These are phyloP conservation scores for Clitocybe nebularis DNA, from an alignment of 1,284 basidiomycete genomes.

Conservation along the genomic window DNA sequence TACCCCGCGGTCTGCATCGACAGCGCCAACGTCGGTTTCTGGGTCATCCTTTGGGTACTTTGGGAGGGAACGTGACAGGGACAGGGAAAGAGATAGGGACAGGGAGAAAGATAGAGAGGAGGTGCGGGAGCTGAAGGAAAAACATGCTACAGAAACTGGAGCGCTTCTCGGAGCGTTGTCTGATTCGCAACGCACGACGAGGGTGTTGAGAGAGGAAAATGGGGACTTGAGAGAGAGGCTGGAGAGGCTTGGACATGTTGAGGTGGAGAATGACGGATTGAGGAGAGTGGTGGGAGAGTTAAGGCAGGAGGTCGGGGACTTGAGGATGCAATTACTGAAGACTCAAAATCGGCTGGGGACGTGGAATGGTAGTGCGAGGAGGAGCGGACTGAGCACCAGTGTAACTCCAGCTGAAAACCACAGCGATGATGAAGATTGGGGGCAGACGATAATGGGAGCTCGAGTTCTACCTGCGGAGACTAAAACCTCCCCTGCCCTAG, in stretches of 20 bases:
- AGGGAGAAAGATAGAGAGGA: slow-evolving; percentile 22
- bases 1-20: slow-evolving; percentile 37
- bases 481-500: slow-evolving; percentile 4
- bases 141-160: slow-evolving; percentile 62
- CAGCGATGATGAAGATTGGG: slow-evolving; percentile 16
- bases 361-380: slow-evolving; percentile 26
- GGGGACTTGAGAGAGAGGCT: slow-evolving; percentile 51
- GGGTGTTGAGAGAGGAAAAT: slow-evolving; percentile 68
- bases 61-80: slow-evolving; percentile 17
- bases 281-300: slow-evolving; percentile 26
- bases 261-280: slow-evolving; percentile 29
- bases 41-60: slow-evolving; percentile 21
- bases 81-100: slow-evolving; percentile 7
- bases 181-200: slow-evolving; percentile 64
- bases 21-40: slow-evolving; percentile 45
- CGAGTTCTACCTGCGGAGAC: background rate
- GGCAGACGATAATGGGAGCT: slow-evolving; percentile 6
- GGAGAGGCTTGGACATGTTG: slow-evolving; percentile 40
- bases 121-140: slow-evolving; percentile 49
- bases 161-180: slow-evolving; percentile 66
- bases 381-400: slow-evolving; percentile 23
- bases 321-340: slow-evolving; percentile 21
- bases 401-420: slow-evolving; percentile 18
- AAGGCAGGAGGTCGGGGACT: slow-evolving; percentile 30
- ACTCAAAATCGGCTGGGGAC: slow-evolving; percentile 14